Evolutionary conservation across 495 filamentous ascomycete genomes (phyloP), one percentile per base, ranked within the genome.

Genomic region (Evansstolkia leycettana): DNA sequence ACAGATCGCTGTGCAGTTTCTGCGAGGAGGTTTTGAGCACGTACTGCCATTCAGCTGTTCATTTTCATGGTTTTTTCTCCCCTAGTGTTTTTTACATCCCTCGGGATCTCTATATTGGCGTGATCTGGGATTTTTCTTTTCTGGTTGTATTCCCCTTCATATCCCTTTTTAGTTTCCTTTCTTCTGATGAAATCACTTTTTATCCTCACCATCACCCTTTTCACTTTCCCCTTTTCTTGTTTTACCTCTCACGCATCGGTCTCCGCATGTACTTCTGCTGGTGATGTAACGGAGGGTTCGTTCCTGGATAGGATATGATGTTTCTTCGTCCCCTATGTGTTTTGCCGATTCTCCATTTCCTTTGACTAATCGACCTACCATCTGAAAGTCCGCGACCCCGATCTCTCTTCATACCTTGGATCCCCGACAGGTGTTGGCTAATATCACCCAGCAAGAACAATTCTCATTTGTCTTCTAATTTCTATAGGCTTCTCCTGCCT

Each of bases 231-330:
- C 38, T 49, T 43, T 38, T 38, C 46, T 52, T 57, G 44, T 42
- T 38, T 46, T 48, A 45, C 44, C 42, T 48, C 32, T 48, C 28
- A 41, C 48, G 50, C 55, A 57, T 58, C 50, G 49, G 52, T 52
- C 49, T 50, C 49, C 41, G 46, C 37, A 50, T 66, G 55, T 61
- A 60, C 47, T 57, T 52, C 47, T 38, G 40, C 32, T 41, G 39
- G 46, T 46, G 43, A 50, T 43, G 45, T 50, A 39, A 42, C 46
- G 49, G 47, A 39, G 48, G 51, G 49, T 48, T 51, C 47, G 45
- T 43, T 59, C 47, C 48, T 47, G 47, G 51, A 52, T 51, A 52
- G 51, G 55, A 50, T 47, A 57, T 54, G 53, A 58, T 51, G 36
- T 51, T 42, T 47, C 41, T 42, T 30, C 39, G 33, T 41, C 28